These are phyloP conservation scores for Melaleuca quinquenervia DNA, from an alignment of 345 rosid genomes.

Conservation along the genomic window DNA sequence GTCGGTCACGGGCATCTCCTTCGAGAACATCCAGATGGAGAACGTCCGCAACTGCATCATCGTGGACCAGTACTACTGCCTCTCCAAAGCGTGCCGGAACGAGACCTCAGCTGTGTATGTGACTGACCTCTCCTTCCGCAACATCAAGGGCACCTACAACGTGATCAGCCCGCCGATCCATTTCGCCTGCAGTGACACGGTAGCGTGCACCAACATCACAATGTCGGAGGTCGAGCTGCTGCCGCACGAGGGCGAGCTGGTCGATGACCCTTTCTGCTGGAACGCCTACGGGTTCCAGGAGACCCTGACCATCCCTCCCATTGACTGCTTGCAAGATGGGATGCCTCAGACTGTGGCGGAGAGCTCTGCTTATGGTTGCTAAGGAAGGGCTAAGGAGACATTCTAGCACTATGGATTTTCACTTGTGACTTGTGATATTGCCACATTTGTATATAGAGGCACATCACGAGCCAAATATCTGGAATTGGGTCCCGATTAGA, in stretches of 20 bases:
- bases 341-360: slow-evolving; percentile 34
- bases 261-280: slow-evolving; percentile 97
- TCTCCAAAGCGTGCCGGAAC: slow-evolving; percentile 51
- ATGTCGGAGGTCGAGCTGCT: slow-evolving; percentile 88
- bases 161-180: slow-evolving; percentile 75
- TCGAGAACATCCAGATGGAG: slow-evolving; percentile 88
- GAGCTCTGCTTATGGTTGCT: slow-evolving; percentile 31
- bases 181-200: slow-evolving; percentile 90
- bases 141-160: slow-evolving; percentile 87
- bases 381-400: not conserved
- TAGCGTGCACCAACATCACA: slow-evolving; percentile 85
- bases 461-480: not conserved
- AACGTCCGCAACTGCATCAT: slow-evolving; percentile 84
- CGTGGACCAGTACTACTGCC: slow-evolving; percentile 86
- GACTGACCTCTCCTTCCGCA: slow-evolving; percentile 45
- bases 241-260: slow-evolving; percentile 74
- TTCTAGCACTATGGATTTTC: not conserved
- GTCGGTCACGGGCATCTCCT: slow-evolving; percentile 47
- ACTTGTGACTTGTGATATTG: not conserved
- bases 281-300: slow-evolving; percentile 86
- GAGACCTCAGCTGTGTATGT: slow-evolving; percentile 89
- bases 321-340: slow-evolving; percentile 74
- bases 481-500: slow-evolving; percentile 3
- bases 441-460: not conserved
- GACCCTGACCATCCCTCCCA: slow-evolving; percentile 73